Evolutionary conservation across 2,329 filamentous ascomycete genomes (phyloP).

Genomic region (Coniella lustricola): DNA sequence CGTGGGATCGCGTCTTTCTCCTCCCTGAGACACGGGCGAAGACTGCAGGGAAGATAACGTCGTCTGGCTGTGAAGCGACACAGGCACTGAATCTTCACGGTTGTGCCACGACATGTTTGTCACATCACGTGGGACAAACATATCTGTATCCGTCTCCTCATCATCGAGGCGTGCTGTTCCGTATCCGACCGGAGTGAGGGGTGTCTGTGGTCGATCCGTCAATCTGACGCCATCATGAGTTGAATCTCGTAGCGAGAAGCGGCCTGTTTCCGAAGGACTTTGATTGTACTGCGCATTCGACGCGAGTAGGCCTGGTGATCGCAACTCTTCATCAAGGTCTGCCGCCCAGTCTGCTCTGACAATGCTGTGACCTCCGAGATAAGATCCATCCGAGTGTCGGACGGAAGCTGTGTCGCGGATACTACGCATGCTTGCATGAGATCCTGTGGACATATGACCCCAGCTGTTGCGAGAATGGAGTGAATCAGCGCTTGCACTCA

Average conservation of each 20-base stretch:
- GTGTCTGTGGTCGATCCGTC: not conserved
- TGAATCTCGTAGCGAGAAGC: constrained; percentile 15
- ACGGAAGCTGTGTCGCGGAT: constrained; percentile 10
- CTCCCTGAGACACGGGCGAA: constrained; percentile 22
- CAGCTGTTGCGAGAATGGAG: constrained; percentile 5
- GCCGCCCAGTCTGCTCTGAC: constrained; percentile 14
- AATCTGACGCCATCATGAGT: not conserved
- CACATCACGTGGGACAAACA: constrained; percentile 24
- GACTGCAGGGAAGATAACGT: constrained; percentile 28
- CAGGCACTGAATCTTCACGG: constrained; percentile 26
- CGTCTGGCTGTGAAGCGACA: constrained; percentile 29
- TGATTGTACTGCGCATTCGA: constrained; percentile 16
- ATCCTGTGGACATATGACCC: constrained; percentile 1
- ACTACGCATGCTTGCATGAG: constrained; percentile 7
- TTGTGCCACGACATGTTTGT: constrained; percentile 27
- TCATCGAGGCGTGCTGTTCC: constrained; percentile 18
- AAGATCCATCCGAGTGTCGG: constrained; percentile 5
- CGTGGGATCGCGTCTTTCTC: constrained; percentile 26
- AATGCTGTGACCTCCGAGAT: constrained; percentile 10
- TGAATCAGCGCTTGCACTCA: not conserved
- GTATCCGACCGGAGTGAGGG: not conserved
- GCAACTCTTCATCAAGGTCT: constrained; percentile 10
- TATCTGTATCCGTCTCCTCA: constrained; percentile 16
- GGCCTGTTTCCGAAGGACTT: constrained; percentile 17
- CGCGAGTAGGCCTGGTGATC: constrained; percentile 8